Conservation (phyloP, 73 alveolate species). For the Breviolum minutum region DNA sequence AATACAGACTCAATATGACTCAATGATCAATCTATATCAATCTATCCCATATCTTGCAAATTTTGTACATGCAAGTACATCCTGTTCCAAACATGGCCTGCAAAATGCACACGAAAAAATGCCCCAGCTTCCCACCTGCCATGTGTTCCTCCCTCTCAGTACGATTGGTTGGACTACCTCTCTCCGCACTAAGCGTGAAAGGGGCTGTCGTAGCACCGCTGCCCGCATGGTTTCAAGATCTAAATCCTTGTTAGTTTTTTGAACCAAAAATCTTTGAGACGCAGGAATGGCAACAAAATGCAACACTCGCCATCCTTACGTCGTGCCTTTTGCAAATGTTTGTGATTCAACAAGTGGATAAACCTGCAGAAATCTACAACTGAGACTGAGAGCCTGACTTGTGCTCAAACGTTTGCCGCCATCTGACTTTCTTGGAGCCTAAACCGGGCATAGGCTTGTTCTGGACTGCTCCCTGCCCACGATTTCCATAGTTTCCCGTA, state of each 20-base stretch:
- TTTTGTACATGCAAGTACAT: too few relatives aligned
- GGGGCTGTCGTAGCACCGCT: slow-evolving; percentile 20
- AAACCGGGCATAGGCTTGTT: not conserved
- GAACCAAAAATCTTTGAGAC: slow-evolving; percentile 6
- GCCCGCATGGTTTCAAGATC: slow-evolving; percentile 1
- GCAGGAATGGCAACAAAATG: not conserved
- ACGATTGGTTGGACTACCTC: slow-evolving; percentile 13
- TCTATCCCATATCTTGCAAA: too few relatives aligned
- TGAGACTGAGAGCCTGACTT: not conserved
- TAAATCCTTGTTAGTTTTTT: not conserved
- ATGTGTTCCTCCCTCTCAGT: slow-evolving; percentile 1
- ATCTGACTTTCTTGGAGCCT: slow-evolving; percentile 17
- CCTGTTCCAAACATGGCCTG: too few relatives aligned
- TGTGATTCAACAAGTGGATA: too few relatives aligned
- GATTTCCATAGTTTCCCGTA: too few relatives aligned
- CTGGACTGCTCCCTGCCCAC: too few relatives aligned
- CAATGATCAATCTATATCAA: too few relatives aligned
- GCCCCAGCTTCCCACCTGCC: not conserved
- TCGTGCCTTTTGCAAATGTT: too few relatives aligned
- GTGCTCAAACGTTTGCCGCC: slow-evolving; percentile 2
- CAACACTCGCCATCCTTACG: too few relatives aligned
- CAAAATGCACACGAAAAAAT: too few relatives aligned
- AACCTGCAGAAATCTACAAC: too few relatives aligned
- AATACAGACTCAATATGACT: too few relatives aligned
- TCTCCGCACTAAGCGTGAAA: slow-evolving; percentile 32